Conservation (phyloP, 768 basidiomycete genomes). For the Boletales sp. region DNA sequence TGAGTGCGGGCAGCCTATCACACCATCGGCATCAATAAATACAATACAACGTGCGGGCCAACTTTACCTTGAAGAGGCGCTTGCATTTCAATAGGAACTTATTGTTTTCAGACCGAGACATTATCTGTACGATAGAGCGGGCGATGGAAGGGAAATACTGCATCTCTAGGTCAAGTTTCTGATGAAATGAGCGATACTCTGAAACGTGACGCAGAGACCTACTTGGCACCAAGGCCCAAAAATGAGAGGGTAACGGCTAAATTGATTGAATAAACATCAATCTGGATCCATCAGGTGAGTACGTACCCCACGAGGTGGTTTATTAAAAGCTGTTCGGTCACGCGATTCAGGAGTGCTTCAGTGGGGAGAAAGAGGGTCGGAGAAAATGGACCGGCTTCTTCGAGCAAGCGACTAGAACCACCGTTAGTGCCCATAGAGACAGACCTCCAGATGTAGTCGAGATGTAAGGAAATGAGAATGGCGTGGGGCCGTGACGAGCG, state of each 20-base stretch:
- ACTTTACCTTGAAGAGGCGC: conserved; percentile 47
- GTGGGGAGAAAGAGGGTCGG: conserved; percentile 53
- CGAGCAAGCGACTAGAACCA: conserved; percentile 26
- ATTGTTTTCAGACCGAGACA: conserved; percentile 47
- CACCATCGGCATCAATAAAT: conserved; percentile 12
- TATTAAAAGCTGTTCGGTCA: conserved; percentile 50
- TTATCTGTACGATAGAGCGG: conserved; percentile 48
- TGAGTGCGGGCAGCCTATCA: conserved; percentile 22
- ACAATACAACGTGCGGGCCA: background rate
- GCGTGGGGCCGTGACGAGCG: conserved; percentile 23
- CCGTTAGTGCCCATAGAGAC: background rate
- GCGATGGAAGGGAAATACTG: conserved; percentile 47
- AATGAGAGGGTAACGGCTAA: conserved; percentile 72
- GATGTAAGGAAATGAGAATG: conserved; percentile 36
- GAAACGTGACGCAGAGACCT: conserved; percentile 16
- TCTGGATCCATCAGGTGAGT: background rate
- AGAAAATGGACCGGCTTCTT: conserved; percentile 48
- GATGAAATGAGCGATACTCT: background rate
- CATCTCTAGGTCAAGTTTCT: conserved; percentile 60
- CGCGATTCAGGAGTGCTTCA: conserved; percentile 47
- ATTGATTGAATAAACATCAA: conserved; percentile 8
- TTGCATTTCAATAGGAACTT: conserved; percentile 44
- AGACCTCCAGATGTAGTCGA: conserved; percentile 40
- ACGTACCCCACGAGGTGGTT: conserved; percentile 59
- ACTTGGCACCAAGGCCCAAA: conserved; percentile 71